Evolutionary conservation across 257 asterid genomes (phyloP).

Genomic region (Scutellaria barbata): DNA sequence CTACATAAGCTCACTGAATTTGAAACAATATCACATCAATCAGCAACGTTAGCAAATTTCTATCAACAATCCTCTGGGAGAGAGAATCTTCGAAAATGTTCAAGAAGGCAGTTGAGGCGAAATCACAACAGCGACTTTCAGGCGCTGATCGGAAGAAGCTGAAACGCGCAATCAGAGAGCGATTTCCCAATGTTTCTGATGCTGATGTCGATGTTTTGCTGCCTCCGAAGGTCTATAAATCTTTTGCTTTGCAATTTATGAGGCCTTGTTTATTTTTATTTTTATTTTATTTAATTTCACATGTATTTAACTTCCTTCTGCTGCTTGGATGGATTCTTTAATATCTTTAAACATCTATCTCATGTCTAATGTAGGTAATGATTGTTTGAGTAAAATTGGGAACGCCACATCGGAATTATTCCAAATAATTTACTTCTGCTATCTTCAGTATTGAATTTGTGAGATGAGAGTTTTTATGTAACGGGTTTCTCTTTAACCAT

Average conservation of each 20-base stretch:
- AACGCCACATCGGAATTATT: neutral
- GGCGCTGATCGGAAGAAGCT: conserved; percentile 97
- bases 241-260: neutral
- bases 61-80: neutral
- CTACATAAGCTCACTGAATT: no score
- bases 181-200: conserved; percentile 77
- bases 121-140: conserved; percentile 88
- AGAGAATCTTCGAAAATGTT: conserved; percentile 55
- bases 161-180: conserved; percentile 69
- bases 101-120: conserved; percentile 87
- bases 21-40: neutral
- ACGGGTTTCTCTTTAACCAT: conserved; percentile 15
- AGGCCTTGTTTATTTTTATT: neutral
- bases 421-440: conserved; percentile 1
- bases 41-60: neutral
- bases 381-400: conserved; percentile 14
- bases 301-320: neutral
- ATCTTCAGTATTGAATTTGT: neutral
- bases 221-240: conserved; percentile 76
- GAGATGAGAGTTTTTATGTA: neutral
- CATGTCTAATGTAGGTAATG: conserved; percentile 19
- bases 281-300: neutral
- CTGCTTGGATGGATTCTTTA: neutral
- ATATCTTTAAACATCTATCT: neutral
- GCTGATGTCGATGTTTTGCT: conserved; percentile 66